Base-by-base conservation (phyloP, 345 rosid species). In the Clausena lansium region DNA sequence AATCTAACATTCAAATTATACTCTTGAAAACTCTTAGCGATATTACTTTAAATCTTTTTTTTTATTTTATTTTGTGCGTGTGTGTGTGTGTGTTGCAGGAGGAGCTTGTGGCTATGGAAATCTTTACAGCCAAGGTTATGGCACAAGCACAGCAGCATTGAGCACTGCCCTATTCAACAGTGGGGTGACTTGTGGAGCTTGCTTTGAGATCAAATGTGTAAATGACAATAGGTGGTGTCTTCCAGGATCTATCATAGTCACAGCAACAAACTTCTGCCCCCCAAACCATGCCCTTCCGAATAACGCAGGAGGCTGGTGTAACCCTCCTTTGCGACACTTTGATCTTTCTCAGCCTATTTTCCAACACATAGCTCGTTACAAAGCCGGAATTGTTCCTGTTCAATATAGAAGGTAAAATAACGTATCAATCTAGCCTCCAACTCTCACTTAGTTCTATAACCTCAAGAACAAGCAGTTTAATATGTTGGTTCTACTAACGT, bases 201-300 rank as follows among this genome's bases (percentile, higher is more conserved):
- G 87, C 66, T 84, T 81, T 38, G 83, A 79, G 77, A 79, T 84
- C 74, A 81, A 79, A 77, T 84, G 87, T 66, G 77, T 81, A 19
- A 45, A 61, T 65, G 83, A 79, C 77, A 67, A 27, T 15, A 55
- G 55, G 24, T 84, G 87, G 87, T 84, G 87, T 70, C 70, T 78
- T 41, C 32, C 77, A 2, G 81, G 87, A 52, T 84, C 84, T 47
- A 74, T 84, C 47, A 39, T 67, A 50, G 79, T 84, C 70, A 84
- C 87, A 7, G 87, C 83, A 35, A 84, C 85, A 28, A 84, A 81
- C 69, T 81, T 84, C 83, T 84, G 87, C 83, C 87, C 87, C 30
- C 87, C 87, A 62, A 81, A 84, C 69, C 38, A 39, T 24, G 84
- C 84, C 10, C 84, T 81, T 57, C 82, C 82, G 0, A 81, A 30